Conservation (phyloP, 73 alveolate genomes). For the Strombidium stylifer region DNA sequence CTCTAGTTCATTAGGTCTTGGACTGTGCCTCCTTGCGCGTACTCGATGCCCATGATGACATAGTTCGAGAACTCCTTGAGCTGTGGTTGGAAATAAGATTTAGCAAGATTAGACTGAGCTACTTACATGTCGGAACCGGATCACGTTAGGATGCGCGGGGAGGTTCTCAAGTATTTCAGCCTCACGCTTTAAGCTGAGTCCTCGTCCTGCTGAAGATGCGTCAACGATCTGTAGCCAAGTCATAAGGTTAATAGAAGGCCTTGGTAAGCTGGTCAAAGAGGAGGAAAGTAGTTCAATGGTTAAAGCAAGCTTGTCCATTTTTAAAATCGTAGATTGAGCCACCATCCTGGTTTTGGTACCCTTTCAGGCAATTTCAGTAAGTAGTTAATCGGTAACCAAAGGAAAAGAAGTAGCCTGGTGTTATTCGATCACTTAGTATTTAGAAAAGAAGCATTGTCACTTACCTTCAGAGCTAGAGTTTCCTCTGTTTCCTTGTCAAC, state of each 20-base stretch:
- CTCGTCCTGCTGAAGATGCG: conserved; percentile 20
- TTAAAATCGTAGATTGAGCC: too few species aligned
- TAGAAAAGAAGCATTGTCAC: not conserved
- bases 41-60: conserved; percentile 36
- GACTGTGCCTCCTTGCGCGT: conserved; percentile 48
- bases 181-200: conserved; percentile 22
- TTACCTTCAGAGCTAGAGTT: conserved; percentile 54
- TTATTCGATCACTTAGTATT: not conserved
- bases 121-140: conserved; percentile 6
- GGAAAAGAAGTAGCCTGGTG: too few species aligned
- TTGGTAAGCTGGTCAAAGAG: too few species aligned
- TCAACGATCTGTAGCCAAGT: conserved; percentile 19
- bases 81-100: too few species aligned
- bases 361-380: too few species aligned
- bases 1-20: conserved; percentile 39
- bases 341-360: too few species aligned
- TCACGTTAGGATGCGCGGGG: conserved; percentile 24
- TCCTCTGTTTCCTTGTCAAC: conserved; percentile 50
- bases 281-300: too few species aligned
- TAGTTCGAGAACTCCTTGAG: conserved; percentile 38
- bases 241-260: too few species aligned
- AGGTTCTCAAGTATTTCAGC: conserved; percentile 16
- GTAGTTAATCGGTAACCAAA: too few species aligned
- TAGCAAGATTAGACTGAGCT: not conserved
- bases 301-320: too few species aligned